Evolutionary conservation across 2,329 filamentous ascomycete genomes (phyloP), one percentile per base, ranked within the genome.

Genomic region (Aspergillus piperis): DNA sequence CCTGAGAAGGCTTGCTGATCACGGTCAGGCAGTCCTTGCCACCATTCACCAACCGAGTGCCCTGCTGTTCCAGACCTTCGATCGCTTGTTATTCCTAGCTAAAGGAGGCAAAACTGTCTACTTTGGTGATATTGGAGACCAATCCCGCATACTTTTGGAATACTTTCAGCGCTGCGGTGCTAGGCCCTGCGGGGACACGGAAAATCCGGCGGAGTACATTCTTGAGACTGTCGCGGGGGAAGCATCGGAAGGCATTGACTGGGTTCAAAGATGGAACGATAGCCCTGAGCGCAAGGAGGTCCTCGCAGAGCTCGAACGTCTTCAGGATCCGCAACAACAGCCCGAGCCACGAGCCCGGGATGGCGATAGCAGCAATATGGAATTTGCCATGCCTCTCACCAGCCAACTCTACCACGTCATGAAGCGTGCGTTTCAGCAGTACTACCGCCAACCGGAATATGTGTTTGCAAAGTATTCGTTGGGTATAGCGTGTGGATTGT

Each of bases 21-120:
- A 86, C 59, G 93, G 93, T 6, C 91, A 95, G 74, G 92, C 93
- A 30, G 89, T 97, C 71, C 86, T 97, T 11, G 96, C 91, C 77
- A 96, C 93, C 0, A 96, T 97, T 62, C 93, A 97, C 74, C 93
- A 97, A 74, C 93, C 93, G 11, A 95, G 90, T 13, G 92, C 92
- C 39, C 91, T 96, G 81, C 82, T 97, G 50, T 96, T 97, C 81
- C 90, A 96, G 74, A 87, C 91, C 60, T 97, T 89, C 51, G 86
- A 89, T 64, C 79, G 81, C 1, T 73, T 89, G 1, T 75, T 89
- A 0, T 86, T 90, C 70, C 78, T 90, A 0, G 85, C 85, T 1
- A 82, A 82, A 52, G 87, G 87, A 10, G 88, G 87, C 0, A 85
- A 82, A 68, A 89, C 86, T 0, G 85, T 89, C 0, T 90, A 90